phyloP scores from a whole-genome alignment of 2,329 filamentous ascomycete species.

The Aspergillus floridensis region DNA sequence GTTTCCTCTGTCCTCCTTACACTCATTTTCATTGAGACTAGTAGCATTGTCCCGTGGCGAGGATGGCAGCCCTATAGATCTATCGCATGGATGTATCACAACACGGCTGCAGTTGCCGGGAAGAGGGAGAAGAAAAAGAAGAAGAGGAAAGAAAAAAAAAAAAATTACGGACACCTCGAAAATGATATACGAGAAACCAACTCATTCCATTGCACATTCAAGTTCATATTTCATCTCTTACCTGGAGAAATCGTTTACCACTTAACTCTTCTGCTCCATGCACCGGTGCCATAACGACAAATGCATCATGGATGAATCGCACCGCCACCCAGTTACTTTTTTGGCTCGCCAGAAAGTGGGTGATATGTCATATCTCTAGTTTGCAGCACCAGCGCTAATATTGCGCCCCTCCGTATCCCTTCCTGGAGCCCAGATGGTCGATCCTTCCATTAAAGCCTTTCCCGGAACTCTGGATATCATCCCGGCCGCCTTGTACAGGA shows the following conservation, averaged over 20 bases:
- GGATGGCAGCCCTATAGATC: slow-evolving; percentile 3
- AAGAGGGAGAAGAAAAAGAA: not conserved
- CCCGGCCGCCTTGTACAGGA: slow-evolving; percentile 13
- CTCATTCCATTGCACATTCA: not conserved
- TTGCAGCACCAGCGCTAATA: slow-evolving; percentile 8
- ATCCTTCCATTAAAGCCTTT: slow-evolving; percentile 14
- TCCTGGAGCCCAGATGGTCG: slow-evolving; percentile 9
- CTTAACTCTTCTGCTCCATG: not conserved
- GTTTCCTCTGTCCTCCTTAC: not conserved
- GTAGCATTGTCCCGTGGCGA: slow-evolving; percentile 6
- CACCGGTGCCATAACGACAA: not conserved
- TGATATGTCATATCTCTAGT: slow-evolving; percentile 21
- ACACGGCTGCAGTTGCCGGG: not conserved
- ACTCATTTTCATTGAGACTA: slow-evolving; percentile 1
- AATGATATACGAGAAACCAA: not conserved
- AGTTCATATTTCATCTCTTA: not conserved
- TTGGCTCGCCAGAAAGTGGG: slow-evolving; percentile 3
- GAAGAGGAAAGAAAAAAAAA: not conserved
- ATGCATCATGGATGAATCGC: not conserved
- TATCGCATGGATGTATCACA: slow-evolving; percentile 21
- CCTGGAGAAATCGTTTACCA: not conserved
- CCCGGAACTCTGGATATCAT: slow-evolving; percentile 19
- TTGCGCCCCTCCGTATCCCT: slow-evolving; percentile 5
- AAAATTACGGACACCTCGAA: not conserved
- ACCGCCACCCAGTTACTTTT: not conserved